These are phyloP conservation scores for Fallopia convolvulus DNA, from an alignment of 148 eudicot genomes.

Conservation along the genomic window DNA sequence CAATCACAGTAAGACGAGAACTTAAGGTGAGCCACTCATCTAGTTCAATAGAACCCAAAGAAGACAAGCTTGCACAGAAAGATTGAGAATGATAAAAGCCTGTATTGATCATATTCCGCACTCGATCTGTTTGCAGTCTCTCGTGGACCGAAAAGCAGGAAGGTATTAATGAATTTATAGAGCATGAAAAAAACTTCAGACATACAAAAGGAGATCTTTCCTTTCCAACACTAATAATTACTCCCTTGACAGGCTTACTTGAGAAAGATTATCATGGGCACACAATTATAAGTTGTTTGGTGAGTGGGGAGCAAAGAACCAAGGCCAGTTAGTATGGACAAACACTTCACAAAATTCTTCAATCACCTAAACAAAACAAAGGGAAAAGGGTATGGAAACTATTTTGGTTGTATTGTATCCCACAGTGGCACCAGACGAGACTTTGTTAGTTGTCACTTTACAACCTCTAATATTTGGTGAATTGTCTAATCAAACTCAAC, in stretches of 20 bases:
- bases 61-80: neutral
- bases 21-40: neutral
- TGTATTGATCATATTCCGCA: neutral
- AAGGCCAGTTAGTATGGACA: constrained; percentile 1
- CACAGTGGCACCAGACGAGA: neutral
- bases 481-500: constrained; percentile 3
- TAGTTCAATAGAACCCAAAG: constrained; percentile 2
- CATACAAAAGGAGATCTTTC: constrained; percentile 4
- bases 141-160: constrained; percentile 1
- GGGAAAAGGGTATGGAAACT: neutral
- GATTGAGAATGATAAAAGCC: neutral
- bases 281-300: constrained; percentile 3
- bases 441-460: neutral
- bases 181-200: constrained; percentile 5
- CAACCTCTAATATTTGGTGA: neutral
- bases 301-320: constrained; percentile 11
- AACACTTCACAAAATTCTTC: neutral
- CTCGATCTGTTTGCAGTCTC: neutral
- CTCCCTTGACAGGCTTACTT: constrained; percentile 12
- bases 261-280: constrained; percentile 3
- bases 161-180: constrained; percentile 1
- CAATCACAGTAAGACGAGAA: neutral
- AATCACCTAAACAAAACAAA: neutral
- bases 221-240: constrained; percentile 6
- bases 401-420: neutral